phyloP scores from a whole-genome alignment of 495 filamentous ascomycete species.

The Cercophora samala region DNA sequence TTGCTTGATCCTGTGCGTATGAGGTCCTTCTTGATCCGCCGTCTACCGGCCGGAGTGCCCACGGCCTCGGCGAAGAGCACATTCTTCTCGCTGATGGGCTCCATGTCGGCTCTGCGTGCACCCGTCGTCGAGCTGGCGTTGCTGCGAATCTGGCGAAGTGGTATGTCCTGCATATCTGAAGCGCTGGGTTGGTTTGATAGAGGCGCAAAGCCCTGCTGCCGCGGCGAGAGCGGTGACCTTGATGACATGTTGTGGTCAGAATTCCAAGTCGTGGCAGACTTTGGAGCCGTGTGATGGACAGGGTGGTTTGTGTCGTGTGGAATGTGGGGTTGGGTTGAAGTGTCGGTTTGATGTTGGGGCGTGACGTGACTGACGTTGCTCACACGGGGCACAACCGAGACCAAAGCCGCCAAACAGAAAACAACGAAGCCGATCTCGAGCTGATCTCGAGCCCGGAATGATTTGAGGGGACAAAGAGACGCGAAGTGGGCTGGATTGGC shows the following conservation, averaged over 20 bases:
- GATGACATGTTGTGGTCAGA: conserved; percentile 27
- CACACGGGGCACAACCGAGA: too few relatives aligned
- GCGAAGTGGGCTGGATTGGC: neutral
- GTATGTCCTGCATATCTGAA: conserved; percentile 47
- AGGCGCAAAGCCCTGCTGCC: conserved; percentile 32
- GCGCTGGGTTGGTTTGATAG: conserved; percentile 26
- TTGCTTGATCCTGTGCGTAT: conserved; percentile 55
- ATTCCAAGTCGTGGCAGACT: conserved; percentile 1
- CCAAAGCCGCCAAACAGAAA: neutral
- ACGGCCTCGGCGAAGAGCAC: conserved; percentile 48
- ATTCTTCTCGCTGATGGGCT: conserved; percentile 34
- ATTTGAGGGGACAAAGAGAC: conserved; percentile 1
- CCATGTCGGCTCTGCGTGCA: conserved; percentile 42
- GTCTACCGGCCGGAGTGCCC: conserved; percentile 48
- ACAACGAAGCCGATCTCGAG: neutral
- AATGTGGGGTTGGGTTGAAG: conserved; percentile 7
- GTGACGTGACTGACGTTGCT: too few relatives aligned
- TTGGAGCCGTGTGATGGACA: neutral
- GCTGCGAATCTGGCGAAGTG: conserved; percentile 49
- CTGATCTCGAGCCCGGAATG: neutral
- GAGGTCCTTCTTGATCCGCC: conserved; percentile 50
- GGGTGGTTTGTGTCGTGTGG: neutral
- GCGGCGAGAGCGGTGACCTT: conserved; percentile 30
- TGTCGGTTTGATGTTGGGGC: neutral
- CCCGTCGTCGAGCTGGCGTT: conserved; percentile 50